phyloP scores from a whole-genome alignment of 495 filamentous ascomycete species.

The Neurospora africana region DNA sequence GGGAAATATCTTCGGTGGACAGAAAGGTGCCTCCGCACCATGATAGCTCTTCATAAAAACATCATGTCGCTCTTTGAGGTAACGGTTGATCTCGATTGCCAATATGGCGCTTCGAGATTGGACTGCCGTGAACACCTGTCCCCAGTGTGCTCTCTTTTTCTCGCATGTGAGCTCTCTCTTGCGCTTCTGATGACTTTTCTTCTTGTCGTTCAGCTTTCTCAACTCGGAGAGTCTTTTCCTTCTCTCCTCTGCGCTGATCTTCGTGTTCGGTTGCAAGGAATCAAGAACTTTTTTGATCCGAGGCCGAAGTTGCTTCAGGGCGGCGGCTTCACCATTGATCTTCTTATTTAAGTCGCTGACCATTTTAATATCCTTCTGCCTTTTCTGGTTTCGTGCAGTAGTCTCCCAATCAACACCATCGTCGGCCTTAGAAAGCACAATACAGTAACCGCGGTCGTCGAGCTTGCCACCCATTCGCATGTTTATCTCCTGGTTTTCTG shows the following conservation, averaged over 20 bases:
- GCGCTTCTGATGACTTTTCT: background rate
- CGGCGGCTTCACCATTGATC: too few species aligned
- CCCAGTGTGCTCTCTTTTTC: background rate
- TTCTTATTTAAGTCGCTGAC: background rate
- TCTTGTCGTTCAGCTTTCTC: background rate
- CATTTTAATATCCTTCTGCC: background rate
- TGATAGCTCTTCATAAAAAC: background rate
- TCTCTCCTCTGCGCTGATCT: background rate
- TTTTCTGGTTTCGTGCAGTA: too few species aligned
- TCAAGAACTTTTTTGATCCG: background rate
- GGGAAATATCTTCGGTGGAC: conserved; percentile 2
- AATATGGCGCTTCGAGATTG: background rate
- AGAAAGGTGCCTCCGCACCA: background rate
- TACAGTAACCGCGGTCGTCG: conserved; percentile 10
- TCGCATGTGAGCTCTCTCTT: background rate
- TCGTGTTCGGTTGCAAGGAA: background rate
- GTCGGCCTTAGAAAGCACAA: conserved; percentile 18
- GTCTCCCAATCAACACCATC: conserved; percentile 7
- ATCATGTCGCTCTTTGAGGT: conserved; percentile 1
- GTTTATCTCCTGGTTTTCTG: conserved; percentile 13
- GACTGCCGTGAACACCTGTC: background rate
- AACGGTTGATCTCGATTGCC: background rate
- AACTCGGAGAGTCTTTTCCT: background rate
- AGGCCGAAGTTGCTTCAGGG: background rate
- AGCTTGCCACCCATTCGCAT: conserved; percentile 20